These are phyloP conservation scores for Termitomyces sp. DNA, from an alignment of 768 basidiomycete species.

Conservation along the genomic window DNA sequence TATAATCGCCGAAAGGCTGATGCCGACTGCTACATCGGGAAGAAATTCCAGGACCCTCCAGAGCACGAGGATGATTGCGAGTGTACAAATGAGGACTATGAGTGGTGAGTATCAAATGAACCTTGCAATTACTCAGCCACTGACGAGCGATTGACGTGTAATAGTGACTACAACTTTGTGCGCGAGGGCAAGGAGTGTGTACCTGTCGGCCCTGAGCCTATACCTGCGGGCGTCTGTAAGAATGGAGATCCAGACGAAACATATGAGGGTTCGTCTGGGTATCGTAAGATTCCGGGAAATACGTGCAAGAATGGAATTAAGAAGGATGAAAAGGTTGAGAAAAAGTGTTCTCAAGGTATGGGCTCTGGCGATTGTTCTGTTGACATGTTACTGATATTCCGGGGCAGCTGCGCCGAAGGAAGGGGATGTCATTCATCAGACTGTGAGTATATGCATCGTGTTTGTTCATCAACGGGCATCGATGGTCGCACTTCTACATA, in stretches of 20 bases:
- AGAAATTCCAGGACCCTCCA: slow-evolving; percentile 86
- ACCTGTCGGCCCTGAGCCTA: slow-evolving; percentile 83
- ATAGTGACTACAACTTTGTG: slow-evolving; percentile 87
- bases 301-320: slow-evolving; percentile 70
- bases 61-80: slow-evolving; percentile 79
- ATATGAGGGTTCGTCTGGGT: slow-evolving; percentile 90
- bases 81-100: slow-evolving; percentile 87
- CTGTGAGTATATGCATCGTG: slow-evolving; percentile 38
- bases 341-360: slow-evolving; percentile 79
- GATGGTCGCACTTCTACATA: slow-evolving; percentile 25
- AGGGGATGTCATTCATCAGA: slow-evolving; percentile 75
- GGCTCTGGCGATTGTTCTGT: slow-evolving; percentile 10
- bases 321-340: slow-evolving; percentile 68
- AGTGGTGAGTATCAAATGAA: slow-evolving; percentile 60
- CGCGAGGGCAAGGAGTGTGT: slow-evolving; percentile 73
- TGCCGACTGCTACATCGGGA: slow-evolving; percentile 85
- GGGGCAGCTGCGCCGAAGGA: slow-evolving; percentile 69
- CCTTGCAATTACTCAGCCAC: neutral
- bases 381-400: neutral
- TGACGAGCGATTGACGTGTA: neutral
- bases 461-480: neutral
- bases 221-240: slow-evolving; percentile 76
- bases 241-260: slow-evolving; percentile 46
- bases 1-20: slow-evolving; percentile 81
- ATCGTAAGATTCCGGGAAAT: slow-evolving; percentile 88